These are phyloP conservation scores for Globisporangium nagaii DNA, from an alignment of 352 stramenopile species.

Conservation along the genomic window DNA sequence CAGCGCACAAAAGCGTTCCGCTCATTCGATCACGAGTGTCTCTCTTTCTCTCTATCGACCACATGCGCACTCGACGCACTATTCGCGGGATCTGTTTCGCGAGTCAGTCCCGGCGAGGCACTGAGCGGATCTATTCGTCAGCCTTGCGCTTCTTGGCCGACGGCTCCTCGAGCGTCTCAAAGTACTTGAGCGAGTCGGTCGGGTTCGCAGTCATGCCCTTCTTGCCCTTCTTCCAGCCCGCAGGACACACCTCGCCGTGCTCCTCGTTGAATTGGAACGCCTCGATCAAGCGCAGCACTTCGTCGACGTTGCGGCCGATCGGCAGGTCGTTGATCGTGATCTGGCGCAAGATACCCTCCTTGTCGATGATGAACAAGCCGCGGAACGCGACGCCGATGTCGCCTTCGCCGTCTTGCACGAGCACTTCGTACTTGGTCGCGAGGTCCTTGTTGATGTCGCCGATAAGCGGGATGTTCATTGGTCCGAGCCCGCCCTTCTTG, in stretches of 20 bases:
- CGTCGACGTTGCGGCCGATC: conserved; percentile 87
- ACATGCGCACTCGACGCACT: background rate
- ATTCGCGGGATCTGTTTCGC: background rate
- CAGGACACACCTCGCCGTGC: conserved; percentile 88
- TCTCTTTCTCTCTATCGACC: background rate
- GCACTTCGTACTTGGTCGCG: conserved; percentile 78
- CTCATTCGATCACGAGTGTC: background rate
- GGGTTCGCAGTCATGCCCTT: conserved; percentile 83
- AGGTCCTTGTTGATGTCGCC: conserved; percentile 88
- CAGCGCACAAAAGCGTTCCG: background rate
- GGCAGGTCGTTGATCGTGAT: conserved; percentile 89
- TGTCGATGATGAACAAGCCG: conserved; percentile 90
- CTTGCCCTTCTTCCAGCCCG: conserved; percentile 89
- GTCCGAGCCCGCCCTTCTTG: conserved; percentile 85
- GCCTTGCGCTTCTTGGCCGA: conserved; percentile 10
- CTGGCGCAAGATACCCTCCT: conserved; percentile 71
- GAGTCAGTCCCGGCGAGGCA: background rate
- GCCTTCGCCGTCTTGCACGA: conserved; percentile 51
- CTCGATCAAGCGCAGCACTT: conserved; percentile 87
- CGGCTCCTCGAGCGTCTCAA: conserved; percentile 32
- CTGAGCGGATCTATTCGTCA: conserved; percentile 1
- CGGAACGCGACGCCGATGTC: conserved; percentile 77
- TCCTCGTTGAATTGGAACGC: conserved; percentile 91
- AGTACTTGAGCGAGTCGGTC: conserved; percentile 76
- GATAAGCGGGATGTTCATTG: conserved; percentile 90